A percentile compares a stretch with the other conserved stretches of the same genome.
Evolutionary conservation across 805 yeast species (phyloP).

Genomic region (Kluyveromyces nonfermentans): DNA sequence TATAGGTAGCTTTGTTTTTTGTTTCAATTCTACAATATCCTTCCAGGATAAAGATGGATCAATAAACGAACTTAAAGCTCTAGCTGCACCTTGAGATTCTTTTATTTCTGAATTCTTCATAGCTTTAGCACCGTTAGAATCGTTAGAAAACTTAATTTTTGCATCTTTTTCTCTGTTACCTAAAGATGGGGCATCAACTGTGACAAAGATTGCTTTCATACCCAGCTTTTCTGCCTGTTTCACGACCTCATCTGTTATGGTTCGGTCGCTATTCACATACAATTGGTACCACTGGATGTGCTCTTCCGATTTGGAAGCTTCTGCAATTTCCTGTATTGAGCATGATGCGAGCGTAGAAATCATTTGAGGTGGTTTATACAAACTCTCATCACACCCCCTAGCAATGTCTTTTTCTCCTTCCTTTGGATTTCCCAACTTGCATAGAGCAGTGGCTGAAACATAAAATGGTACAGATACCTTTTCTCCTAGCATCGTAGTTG

Average conservation of each 20-base stretch:
- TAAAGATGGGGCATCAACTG: slow-evolving; percentile 88
- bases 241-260: slow-evolving; percentile 51
- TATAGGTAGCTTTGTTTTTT: slow-evolving; percentile 54
- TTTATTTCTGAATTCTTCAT: slow-evolving; percentile 43
- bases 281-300: slow-evolving; percentile 87
- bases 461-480: slow-evolving; percentile 71
- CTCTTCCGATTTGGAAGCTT: slow-evolving; percentile 44
- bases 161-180: slow-evolving; percentile 88
- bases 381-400: slow-evolving; percentile 65
- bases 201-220: slow-evolving; percentile 72
- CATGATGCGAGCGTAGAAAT: slow-evolving; percentile 87
- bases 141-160: slow-evolving; percentile 49
- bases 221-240: slow-evolving; percentile 66
- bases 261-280: slow-evolving; percentile 71
- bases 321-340: slow-evolving; percentile 77
- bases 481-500: slow-evolving; percentile 70
- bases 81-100: slow-evolving; percentile 75
- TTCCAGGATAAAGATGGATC: slow-evolving; percentile 60
- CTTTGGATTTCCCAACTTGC: slow-evolving; percentile 73
- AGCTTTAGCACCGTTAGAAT: slow-evolving; percentile 25
- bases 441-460: slow-evolving; percentile 85
- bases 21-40: slow-evolving; percentile 48
- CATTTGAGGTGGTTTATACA: slow-evolving; percentile 63
- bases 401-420: slow-evolving; percentile 89
- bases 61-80: slow-evolving; percentile 79